These are phyloP conservation scores for Sclerospora graminicola DNA, from an alignment of 352 stramenopile species.

Conservation along the genomic window DNA sequence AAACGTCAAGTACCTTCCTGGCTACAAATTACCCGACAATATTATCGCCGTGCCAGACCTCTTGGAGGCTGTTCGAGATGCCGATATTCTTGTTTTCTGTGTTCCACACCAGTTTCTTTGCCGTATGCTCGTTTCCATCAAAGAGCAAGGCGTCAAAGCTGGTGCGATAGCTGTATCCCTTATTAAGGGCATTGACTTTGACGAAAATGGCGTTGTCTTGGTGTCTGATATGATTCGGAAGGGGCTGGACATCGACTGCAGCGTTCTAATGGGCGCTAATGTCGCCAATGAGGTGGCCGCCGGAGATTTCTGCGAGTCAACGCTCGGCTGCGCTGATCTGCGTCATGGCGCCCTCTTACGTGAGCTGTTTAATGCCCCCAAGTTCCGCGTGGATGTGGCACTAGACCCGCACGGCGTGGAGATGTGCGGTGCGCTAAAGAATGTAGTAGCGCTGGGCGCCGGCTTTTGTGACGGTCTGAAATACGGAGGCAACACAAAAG, in stretches of 20 bases:
- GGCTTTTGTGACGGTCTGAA: constrained; percentile 94
- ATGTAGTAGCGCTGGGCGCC: constrained; percentile 94
- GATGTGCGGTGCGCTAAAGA: constrained; percentile 95
- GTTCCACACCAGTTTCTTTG: constrained; percentile 94
- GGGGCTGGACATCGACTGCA: constrained; percentile 77
- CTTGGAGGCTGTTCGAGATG: constrained; percentile 76
- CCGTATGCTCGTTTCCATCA: constrained; percentile 84
- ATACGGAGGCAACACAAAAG: constrained; percentile 96
- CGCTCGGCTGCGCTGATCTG: constrained; percentile 83
- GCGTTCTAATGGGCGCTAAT: constrained; percentile 96
- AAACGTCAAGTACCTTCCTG: constrained; percentile 92
- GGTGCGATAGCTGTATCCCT: constrained; percentile 80
- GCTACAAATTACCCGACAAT: constrained; percentile 90
- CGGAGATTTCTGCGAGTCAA: constrained; percentile 94
- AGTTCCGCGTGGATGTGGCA: constrained; percentile 92
- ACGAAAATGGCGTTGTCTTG: constrained; percentile 71
- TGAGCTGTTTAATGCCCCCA: constrained; percentile 71
- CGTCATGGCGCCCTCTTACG: constrained; percentile 54
- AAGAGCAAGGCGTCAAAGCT: constrained; percentile 52
- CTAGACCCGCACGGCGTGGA: constrained; percentile 91
- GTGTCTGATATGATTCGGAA: constrained; percentile 87
- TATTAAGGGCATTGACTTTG: constrained; percentile 89
- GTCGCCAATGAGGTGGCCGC: constrained; percentile 93
- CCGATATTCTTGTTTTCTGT: constrained; percentile 94
- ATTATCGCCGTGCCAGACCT: constrained; percentile 90